These are phyloP conservation scores for Articulospora tetracladia DNA, from an alignment of 495 filamentous ascomycete genomes.

Conservation along the genomic window DNA sequence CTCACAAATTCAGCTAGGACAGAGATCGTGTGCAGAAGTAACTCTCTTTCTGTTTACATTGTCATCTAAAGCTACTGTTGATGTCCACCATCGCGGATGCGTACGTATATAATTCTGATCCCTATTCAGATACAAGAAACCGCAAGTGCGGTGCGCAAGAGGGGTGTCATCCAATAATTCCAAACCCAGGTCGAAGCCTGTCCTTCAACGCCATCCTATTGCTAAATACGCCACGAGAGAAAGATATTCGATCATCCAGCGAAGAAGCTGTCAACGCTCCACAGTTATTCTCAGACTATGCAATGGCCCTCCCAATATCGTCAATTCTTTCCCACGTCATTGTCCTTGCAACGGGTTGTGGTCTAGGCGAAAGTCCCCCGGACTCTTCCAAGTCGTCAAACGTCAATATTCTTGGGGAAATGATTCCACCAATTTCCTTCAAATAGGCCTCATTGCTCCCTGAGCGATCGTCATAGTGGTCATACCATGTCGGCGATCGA, in stretches of 20 bases:
- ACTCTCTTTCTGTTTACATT: not conserved
- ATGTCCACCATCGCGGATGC: not conserved
- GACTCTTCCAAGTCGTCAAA: conserved; percentile 7
- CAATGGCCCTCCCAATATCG: conserved; percentile 26
- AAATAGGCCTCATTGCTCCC: conserved; percentile 4
- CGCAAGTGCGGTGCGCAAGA: not conserved
- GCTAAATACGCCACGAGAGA: conserved; percentile 2
- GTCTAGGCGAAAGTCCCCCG: conserved; percentile 22
- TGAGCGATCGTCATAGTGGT: conserved; percentile 10
- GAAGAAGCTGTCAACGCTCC: not conserved
- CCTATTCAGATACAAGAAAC: not conserved
- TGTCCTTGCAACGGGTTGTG: conserved; percentile 9
- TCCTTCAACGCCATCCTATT: conserved; percentile 5
- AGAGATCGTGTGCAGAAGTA: not conserved
- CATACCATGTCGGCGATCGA: conserved; percentile 13
- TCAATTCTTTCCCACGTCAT: conserved; percentile 1
- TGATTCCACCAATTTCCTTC: conserved; percentile 5
- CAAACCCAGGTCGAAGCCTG: conserved; percentile 1
- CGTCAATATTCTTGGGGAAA: conserved; percentile 19
- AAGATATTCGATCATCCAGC: not conserved
- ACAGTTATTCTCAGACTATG: conserved; percentile 9
- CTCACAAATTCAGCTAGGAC: too few species aligned
- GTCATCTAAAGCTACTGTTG: not conserved
- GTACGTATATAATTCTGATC: not conserved
- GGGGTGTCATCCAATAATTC: not conserved